A percentile compares a stretch with the other conserved stretches of the same genome.
Evolutionary conservation across 129 eudicot species (phyloP).

Genomic region (Flaveria sonorensis): DNA sequence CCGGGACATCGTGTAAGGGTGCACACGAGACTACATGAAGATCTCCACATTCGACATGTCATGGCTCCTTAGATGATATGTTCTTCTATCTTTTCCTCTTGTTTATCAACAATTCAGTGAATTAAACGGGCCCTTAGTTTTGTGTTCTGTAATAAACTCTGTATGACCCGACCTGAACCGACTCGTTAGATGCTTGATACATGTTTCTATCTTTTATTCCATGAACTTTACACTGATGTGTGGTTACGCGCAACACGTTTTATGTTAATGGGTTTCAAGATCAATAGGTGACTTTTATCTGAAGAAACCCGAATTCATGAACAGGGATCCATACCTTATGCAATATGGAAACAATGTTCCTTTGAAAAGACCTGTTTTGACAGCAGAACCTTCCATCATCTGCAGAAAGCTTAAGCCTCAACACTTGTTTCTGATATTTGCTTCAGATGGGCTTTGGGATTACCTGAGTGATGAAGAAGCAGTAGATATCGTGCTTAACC

Average conservation of each 20-base stretch:
- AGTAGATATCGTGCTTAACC: conserved; percentile 67
- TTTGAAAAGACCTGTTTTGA: conserved; percentile 60
- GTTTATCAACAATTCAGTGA: neutral
- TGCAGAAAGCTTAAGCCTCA: conserved; percentile 64
- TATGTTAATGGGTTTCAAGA: conserved; percentile 77
- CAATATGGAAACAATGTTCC: conserved; percentile 63
- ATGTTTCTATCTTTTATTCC: conserved; percentile 8
- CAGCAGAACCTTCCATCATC: conserved; percentile 85
- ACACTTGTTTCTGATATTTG: conserved; percentile 87
- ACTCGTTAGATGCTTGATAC: conserved; percentile 20
- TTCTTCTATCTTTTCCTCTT: conserved; percentile 17
- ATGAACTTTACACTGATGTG: neutral
- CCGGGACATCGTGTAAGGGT: conserved; percentile 38
- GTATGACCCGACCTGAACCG: neutral
- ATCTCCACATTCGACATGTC: conserved; percentile 29
- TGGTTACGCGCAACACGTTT: neutral
- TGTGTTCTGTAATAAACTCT: too few relatives aligned
- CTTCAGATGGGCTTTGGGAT: conserved; percentile 98
- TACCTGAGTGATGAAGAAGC: conserved; percentile 79
- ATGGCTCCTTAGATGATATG: conserved; percentile 34
- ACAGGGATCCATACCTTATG: conserved; percentile 67
- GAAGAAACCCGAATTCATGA: conserved; percentile 73
- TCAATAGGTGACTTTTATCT: conserved; percentile 91
- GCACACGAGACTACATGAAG: conserved; percentile 48
- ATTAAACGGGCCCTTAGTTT: too few relatives aligned